Conservation (phyloP, 768 basidiomycete species). For the Lepiota subincarnata region DNA sequence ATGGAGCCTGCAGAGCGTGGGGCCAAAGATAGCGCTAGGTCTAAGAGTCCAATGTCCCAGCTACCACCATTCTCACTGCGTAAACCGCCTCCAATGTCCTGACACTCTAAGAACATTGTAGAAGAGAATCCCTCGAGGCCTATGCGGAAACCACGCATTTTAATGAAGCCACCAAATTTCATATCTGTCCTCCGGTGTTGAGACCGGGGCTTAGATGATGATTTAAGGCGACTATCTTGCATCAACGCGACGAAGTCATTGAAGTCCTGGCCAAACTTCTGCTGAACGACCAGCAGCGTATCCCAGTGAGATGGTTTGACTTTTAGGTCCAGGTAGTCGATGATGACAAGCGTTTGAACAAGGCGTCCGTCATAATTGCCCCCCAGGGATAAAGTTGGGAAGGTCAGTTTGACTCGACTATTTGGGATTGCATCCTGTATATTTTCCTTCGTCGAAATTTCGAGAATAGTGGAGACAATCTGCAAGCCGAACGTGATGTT, state of each 20-base stretch:
- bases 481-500: constrained; percentile 58
- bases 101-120: constrained; percentile 70
- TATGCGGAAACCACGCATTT: constrained; percentile 77
- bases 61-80: constrained; percentile 39
- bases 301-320: constrained; percentile 85
- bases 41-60: constrained; percentile 71
- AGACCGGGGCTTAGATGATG: constrained; percentile 10
- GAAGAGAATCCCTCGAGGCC: constrained; percentile 74
- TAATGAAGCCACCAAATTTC: constrained; percentile 48
- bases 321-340: constrained; percentile 69
- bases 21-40: constrained; percentile 81
- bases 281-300: constrained; percentile 75
- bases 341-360: constrained; percentile 51
- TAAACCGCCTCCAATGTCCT: constrained; percentile 64
- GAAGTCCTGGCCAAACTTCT: constrained; percentile 88
- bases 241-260: constrained; percentile 71
- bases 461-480: constrained; percentile 55
- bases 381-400: constrained; percentile 63
- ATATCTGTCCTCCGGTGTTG: constrained; percentile 19
- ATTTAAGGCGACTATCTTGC: constrained; percentile 48
- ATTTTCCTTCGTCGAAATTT: constrained; percentile 48
- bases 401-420: constrained; percentile 54
- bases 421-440: constrained; percentile 30
- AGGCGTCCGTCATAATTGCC: constrained; percentile 49
- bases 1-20: constrained; percentile 41